Conservation (phyloP, 805 yeast genomes). For the Priceomyces fermenticarens region DNA sequence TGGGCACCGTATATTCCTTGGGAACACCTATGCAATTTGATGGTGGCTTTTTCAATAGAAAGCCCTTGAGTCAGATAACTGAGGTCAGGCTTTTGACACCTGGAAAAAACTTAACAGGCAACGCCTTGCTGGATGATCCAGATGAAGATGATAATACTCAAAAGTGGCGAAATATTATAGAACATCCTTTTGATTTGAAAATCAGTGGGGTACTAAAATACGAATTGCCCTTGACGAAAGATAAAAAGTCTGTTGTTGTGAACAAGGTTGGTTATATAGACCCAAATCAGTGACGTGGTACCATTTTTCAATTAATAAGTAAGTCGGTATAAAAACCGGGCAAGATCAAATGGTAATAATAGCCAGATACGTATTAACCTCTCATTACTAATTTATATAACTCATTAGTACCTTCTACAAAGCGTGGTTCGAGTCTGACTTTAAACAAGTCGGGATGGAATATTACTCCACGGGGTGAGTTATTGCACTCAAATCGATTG, state of each 20-base stretch:
- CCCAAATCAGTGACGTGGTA: constrained; percentile 28
- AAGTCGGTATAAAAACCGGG: background rate
- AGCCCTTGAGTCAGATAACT: constrained; percentile 56
- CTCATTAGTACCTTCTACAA: constrained; percentile 15
- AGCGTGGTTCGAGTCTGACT: constrained; percentile 16
- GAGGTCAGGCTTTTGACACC: constrained; percentile 74
- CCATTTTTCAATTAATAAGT: background rate
- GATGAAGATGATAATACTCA: constrained; percentile 36
- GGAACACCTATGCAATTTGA: constrained; percentile 73
- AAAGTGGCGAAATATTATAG: constrained; percentile 72
- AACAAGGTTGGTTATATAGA: constrained; percentile 57
- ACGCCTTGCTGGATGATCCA: background rate
- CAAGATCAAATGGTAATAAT: background rate
- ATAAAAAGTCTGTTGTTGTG: constrained; percentile 56
- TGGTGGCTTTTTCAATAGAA: constrained; percentile 73
- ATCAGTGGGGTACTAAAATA: constrained; percentile 80
- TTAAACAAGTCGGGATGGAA: constrained; percentile 8
- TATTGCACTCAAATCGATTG: constrained; percentile 43
- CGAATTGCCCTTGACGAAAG: constrained; percentile 57
- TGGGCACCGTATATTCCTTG: constrained; percentile 65
- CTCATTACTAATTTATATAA: constrained; percentile 13
- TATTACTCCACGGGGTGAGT: constrained; percentile 3
- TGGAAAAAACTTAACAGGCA: constrained; percentile 46
- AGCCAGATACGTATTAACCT: constrained; percentile 2
- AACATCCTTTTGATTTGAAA: constrained; percentile 81